These are phyloP conservation scores for Colletotrichum australisinense DNA, from an alignment of 2,329 filamentous ascomycete species.

Conservation along the genomic window DNA sequence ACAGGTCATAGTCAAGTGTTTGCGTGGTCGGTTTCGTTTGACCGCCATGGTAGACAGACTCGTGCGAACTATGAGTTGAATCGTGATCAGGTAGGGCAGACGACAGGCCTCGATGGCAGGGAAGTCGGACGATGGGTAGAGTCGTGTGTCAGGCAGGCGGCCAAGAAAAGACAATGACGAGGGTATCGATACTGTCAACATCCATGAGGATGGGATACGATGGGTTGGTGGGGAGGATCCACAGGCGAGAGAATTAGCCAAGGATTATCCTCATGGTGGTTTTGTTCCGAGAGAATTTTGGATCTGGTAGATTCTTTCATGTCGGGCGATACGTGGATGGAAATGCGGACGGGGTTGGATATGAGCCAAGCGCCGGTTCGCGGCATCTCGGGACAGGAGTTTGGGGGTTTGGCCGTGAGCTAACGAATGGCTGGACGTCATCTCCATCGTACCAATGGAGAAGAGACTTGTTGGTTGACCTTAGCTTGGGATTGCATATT, in stretches of 20 bases:
- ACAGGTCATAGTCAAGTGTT: conserved; percentile 1
- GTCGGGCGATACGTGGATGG: background rate
- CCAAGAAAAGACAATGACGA: conserved; percentile 1
- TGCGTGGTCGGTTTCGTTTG: background rate
- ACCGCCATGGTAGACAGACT: background rate
- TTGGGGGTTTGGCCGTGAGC: background rate
- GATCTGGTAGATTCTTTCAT: conserved; percentile 21
- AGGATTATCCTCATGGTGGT: background rate
- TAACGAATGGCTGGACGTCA: background rate
- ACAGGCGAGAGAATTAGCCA: conserved; percentile 11
- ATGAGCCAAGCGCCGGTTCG: conserved; percentile 11
- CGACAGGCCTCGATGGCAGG: background rate
- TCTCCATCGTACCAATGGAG: background rate
- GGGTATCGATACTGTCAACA: conserved; percentile 14
- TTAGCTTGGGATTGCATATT: background rate
- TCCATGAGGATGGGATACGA: conserved; percentile 18
- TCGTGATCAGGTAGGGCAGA: background rate
- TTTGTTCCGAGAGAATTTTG: conserved; percentile 15
- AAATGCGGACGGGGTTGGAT: conserved; percentile 2
- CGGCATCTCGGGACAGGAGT: conserved; percentile 19
- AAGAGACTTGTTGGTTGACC: background rate
- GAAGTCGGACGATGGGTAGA: background rate
- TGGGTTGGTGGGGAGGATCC: conserved; percentile 18
- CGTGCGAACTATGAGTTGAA: background rate
- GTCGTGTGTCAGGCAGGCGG: background rate